Evolutionary conservation across 2,329 filamentous ascomycete species (phyloP), one percentile per base, ranked within the genome.

Genomic region (Fusarium floridanum): DNA sequence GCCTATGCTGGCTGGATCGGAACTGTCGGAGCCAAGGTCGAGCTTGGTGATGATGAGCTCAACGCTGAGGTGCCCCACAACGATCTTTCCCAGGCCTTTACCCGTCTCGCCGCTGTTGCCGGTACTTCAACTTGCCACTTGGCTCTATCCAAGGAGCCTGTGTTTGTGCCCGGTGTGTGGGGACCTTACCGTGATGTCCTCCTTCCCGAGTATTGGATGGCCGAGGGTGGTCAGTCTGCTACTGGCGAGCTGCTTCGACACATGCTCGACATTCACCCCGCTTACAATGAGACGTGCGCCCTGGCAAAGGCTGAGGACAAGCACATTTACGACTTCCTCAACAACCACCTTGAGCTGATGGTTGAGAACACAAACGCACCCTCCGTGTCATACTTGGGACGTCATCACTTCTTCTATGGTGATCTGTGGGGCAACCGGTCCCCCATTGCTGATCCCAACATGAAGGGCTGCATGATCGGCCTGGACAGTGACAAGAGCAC

Each of bases 1-100:
- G 97, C 97, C 20, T 99, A 99, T 80, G 97, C 97, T 69, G 97
- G 97, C 74, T 99, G 97, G 97, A 97, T 99, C 77, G 97, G 97
- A 71, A 98, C 97, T 1, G 97, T 99, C n/a, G 97, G 97, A 68
- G 96, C 97, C 70, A 98, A 98, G 83, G 94, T 98, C 77, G 90
- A 95, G 75, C 89, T 97, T 17, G 88, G 88, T 45, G 77, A 82
- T 39, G 90, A 93, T 66, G 89, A 93, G 57, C 88, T 96, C 43
- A 92, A 93, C 80, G 87, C 90, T 69, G 89, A 89, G 39, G 87
- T 89, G 6, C 89, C 93, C 2, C 91, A 93, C 80, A 97, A 97
- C 83, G 95, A 97, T 81, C 90, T 97, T n/a, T 90, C 93, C 3
- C 95, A 98, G 83, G 96, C 96, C 7, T 98, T 98, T 80, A 95